Conservation (phyloP, 805 yeast species). For the Nakazawaea molendinolei region DNA sequence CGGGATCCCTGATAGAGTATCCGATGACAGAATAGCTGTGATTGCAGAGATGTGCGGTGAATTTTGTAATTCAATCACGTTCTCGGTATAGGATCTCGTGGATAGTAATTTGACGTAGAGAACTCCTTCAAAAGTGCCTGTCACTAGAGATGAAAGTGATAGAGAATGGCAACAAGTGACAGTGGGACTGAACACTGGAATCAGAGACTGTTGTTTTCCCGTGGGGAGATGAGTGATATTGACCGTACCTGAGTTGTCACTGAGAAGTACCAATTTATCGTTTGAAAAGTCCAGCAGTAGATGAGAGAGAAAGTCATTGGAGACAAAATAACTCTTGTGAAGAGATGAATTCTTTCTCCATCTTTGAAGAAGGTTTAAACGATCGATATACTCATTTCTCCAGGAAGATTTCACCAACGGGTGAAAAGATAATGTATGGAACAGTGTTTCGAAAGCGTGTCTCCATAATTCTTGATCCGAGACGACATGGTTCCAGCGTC, state of each 20-base stretch:
- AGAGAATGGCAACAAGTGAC: too few species aligned
- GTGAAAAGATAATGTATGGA: too few species aligned
- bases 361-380: conserved; percentile 28
- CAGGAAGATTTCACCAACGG: too few species aligned
- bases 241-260: conserved; percentile 21
- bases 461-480: conserved; percentile 42
- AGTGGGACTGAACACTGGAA: conserved; percentile 24
- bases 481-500: conserved; percentile 38
- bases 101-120: conserved; percentile 14
- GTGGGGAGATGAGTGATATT: conserved; percentile 17
- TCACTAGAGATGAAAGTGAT: too few species aligned
- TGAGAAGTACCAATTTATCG: conserved; percentile 19
- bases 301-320: conserved; percentile 13
- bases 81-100: conserved; percentile 12
- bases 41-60: conserved; percentile 18
- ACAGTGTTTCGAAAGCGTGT: conserved; percentile 33
- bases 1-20: conserved; percentile 17
- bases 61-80: conserved; percentile 17
- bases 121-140: conserved; percentile 31
- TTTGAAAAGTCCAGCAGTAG: conserved; percentile 23
- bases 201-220: conserved; percentile 25
- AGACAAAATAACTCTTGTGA: conserved; percentile 17
- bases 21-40: conserved; percentile 18
- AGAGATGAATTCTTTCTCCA: conserved; percentile 32
- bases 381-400: conserved; percentile 37